Evolutionary conservation across 768 basidiomycete genomes (phyloP).

Genomic region (Boletus barrowsii): DNA sequence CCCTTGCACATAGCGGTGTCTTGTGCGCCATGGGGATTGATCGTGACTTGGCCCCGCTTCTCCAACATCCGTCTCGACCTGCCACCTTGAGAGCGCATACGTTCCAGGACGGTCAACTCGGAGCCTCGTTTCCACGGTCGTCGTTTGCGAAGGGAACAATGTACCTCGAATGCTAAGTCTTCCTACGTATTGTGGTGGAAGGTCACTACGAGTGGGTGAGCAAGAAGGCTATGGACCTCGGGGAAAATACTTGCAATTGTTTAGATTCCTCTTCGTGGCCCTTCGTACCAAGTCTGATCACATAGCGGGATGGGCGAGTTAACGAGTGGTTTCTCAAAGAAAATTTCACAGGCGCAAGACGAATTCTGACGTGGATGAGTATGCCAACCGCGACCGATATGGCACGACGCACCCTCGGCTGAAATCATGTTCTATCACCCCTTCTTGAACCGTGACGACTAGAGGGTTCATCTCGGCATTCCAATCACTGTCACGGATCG

Average conservation of each 20-base stretch:
- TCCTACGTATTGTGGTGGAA: conserved; percentile 60
- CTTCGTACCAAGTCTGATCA: conserved; percentile 45
- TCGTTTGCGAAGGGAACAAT: conserved; percentile 48
- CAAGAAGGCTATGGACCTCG: background rate
- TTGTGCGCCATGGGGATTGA: conserved; percentile 31
- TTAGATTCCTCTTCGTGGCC: conserved; percentile 14
- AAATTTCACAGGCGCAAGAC: conserved; percentile 51
- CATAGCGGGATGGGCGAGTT: conserved; percentile 55
- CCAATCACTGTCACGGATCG: conserved; percentile 70
- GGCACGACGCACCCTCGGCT: conserved; percentile 53
- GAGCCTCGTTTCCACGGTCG: conserved; percentile 46
- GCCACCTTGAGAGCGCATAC: conserved; percentile 68
- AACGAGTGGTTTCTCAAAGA: conserved; percentile 70
- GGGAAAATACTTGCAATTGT: conserved; percentile 19
- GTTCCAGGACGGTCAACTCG: conserved; percentile 63
- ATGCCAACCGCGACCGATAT: background rate
- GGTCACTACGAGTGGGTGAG: conserved; percentile 32
- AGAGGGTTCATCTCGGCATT: conserved; percentile 78
- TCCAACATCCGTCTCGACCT: conserved; percentile 61
- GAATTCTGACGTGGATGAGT: conserved; percentile 44
- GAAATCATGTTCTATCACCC: conserved; percentile 63
- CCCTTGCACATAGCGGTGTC: conserved; percentile 41
- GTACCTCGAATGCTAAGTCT: conserved; percentile 62
- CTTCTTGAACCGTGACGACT: conserved; percentile 47
- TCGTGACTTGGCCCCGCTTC: conserved; percentile 26